Conservation (phyloP, 2,329 filamentous ascomycete species). For the Westerdykella aurantiaca region DNA sequence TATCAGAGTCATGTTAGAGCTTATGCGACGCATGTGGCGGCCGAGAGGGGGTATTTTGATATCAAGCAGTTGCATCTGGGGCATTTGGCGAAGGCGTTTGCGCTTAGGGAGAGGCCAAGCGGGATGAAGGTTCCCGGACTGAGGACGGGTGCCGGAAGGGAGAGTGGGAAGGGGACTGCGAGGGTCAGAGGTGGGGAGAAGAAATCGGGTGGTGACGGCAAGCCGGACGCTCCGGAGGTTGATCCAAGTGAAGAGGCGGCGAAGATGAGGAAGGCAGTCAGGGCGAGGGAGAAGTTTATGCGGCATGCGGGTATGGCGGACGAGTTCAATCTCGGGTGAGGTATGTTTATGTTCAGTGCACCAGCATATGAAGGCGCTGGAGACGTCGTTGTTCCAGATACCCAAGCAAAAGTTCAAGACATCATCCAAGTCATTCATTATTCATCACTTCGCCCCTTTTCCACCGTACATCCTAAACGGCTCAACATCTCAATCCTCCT, state of each 20-base stretch:
- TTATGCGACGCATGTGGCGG: slow-evolving; percentile 86
- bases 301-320: slow-evolving; percentile 51
- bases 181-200: slow-evolving; percentile 42
- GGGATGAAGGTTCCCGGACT: slow-evolving; percentile 59
- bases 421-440: too few relatives aligned
- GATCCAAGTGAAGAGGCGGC: slow-evolving; percentile 54
- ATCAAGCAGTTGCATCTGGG: slow-evolving; percentile 87
- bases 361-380: too few relatives aligned
- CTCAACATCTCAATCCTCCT: too few relatives aligned
- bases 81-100: slow-evolving; percentile 91
- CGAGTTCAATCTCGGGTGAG: slow-evolving; percentile 63
- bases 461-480: too few relatives aligned
- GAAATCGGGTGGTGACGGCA: slow-evolving; percentile 29
- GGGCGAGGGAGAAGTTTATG: slow-evolving; percentile 41
- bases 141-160: slow-evolving; percentile 40
- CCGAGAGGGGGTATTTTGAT: slow-evolving; percentile 82
- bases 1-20: slow-evolving; percentile 91
- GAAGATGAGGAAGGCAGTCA: slow-evolving; percentile 56
- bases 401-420: too few relatives aligned
- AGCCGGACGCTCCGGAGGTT: slow-evolving; percentile 34
- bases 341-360: background rate
- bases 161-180: slow-evolving; percentile 18
- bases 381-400: too few relatives aligned
- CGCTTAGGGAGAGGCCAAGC: slow-evolving; percentile 77
- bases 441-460: too few relatives aligned